These are phyloP conservation scores for Talaromyces pinophilus DNA, from an alignment of 2,329 filamentous ascomycete genomes.

Conservation along the genomic window DNA sequence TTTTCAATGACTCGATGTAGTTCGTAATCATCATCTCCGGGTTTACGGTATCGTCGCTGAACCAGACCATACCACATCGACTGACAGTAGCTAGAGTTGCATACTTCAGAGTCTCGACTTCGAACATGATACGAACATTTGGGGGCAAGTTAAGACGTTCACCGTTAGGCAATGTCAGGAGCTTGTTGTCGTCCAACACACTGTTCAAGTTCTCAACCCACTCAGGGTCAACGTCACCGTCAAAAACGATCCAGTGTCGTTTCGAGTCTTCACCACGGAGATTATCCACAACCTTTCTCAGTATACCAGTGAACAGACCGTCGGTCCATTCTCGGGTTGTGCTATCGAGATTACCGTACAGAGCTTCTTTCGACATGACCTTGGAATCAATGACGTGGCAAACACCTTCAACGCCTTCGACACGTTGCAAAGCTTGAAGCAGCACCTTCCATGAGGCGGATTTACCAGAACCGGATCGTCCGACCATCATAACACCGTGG, in stretches of 20 bases:
- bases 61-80: constrained; percentile 99
- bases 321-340: constrained; percentile 99
- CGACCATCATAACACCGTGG: constrained; percentile 99
- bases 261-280: constrained; percentile 95
- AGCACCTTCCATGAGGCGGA: constrained; percentile 92
- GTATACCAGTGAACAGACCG: constrained; percentile 93
- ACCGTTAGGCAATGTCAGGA: constrained; percentile 94
- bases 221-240: constrained; percentile 97
- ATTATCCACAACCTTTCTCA: constrained; percentile 98
- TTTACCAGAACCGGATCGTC: constrained; percentile 95
- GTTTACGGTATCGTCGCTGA: constrained; percentile 95
- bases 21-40: constrained; percentile 89
- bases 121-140: constrained; percentile 99
- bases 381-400: constrained; percentile 98
- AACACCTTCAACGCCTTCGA: constrained; percentile 89
- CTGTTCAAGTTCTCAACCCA: constrained; percentile 99
- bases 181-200: constrained; percentile 98
- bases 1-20: constrained; percentile 81
- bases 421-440: constrained; percentile 83
- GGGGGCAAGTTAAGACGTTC: constrained; percentile 91
- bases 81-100: constrained; percentile 97
- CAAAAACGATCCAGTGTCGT: constrained; percentile 98
- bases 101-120: constrained; percentile 96
- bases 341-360: constrained; percentile 93
- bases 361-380: constrained; percentile 98